Evolutionary conservation across 2,329 filamentous ascomycete genomes (phyloP), one percentile per base, ranked within the genome.

Genomic region (Venturiaceae sp.): DNA sequence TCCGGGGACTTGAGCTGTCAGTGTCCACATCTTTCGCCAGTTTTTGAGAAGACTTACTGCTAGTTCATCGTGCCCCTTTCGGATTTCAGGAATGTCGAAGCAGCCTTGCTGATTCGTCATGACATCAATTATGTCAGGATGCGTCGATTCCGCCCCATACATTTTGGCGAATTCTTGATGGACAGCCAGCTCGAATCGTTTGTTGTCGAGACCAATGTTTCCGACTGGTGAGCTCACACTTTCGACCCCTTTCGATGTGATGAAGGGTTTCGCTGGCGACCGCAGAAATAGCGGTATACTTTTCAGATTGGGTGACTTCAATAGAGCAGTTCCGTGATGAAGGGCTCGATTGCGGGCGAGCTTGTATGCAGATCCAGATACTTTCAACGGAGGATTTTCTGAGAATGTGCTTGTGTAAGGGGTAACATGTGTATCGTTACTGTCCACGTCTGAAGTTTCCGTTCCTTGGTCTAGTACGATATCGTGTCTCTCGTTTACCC

Each of bases 321-420:
- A 77, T 46, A 99, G 78, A 66, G 91, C 94, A 0, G 94, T 99
- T 7, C 92, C 94, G 72, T 99, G 94, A 72, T 99, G 94, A 60
- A 99, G 77, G 7, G 91, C 87, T 47, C 92, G 81, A 53, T 83
- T 76, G 26, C 88, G 80, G 0, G 89, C 96, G 57, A 99, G 78
- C 72, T 97, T 97, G 75, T 95, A 99, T 11, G 94, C 94, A 0
- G 91, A 96, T 1, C 94, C 94, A 0, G 91, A 96, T 11, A 97
- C 81, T 71, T 99, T 99, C 68, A 86, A 64, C 8, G 77, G 71
- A 36, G 66, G 65, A 8, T 68, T 66, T 19, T 63, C 64, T 2
- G 62, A 62, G 19, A 71, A 65, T 32, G 69, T 64, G 56, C 64
- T 61, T 19, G 72, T 71, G 64, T 76, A 78, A 23, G 74, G 69